Base-by-base conservation (phyloP, 2,329 filamentous ascomycete species). In the Pestalotiopsis sp. region DNA sequence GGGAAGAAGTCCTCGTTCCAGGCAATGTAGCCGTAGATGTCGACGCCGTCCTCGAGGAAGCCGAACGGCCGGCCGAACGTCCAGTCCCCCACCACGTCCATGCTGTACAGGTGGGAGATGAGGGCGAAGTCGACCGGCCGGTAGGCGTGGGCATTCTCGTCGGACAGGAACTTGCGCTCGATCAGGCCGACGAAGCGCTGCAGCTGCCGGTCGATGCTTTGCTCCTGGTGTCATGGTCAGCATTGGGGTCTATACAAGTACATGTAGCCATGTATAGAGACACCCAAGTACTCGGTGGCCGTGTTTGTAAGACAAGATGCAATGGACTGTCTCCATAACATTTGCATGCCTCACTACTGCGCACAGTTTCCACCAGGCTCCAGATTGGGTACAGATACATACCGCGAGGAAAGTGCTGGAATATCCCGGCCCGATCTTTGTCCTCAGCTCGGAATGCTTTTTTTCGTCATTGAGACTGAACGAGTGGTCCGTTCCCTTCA, bases 81-180 rank as follows among this genome's bases (percentile, higher is more conserved):
- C 59, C 76, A 73, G 65, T 79, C 76, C 4, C 78, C 78, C 11
- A 80, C 68, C 14, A 79, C 71, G 69, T 79, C 78, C 39, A 78
- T 78, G n/a, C 76, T 74, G 30, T 76, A 73, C 68, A 76, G 81
- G 65, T 78, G 81, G 65, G 83, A 79, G 77, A 78, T 81, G 30
- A 76, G 66, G 38, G 80, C 77, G 14, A 84, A 79, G 20, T 80
- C 73, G n/a, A 81, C 69, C 3, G 74, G 72, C 24, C 68, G 59
- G 61, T 56, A 65, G 44, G 20, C 14, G 63, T 67, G 59, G 20
- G 17, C 52, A 2, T 55, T 60, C 22, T 62, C 48, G 14, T 48
- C 40, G n/a, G 68, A 61, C 40, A 66, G 40, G 26, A 65, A 56
- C 10, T 73, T 71, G 1, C 68, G 67, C 14, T 70, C 66, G 39